These are phyloP conservation scores for Kwoniella bestiolae DNA, from an alignment of 768 basidiomycete genomes.

Conservation along the genomic window DNA sequence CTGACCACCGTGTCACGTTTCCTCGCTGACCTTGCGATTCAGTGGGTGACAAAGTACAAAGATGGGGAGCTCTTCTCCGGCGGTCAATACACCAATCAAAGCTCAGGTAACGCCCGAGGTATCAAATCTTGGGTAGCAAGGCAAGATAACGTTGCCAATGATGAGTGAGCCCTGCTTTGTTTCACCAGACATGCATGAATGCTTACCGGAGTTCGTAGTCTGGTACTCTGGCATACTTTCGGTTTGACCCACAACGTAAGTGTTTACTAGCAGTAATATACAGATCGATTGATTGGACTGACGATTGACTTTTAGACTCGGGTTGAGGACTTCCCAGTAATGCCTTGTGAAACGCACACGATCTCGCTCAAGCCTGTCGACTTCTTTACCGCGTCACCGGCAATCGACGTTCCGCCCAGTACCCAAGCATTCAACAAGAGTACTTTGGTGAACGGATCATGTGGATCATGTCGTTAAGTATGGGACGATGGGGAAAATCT, in stretches of 20 bases:
- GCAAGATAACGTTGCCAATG: conserved; percentile 39
- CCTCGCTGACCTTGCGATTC: no score
- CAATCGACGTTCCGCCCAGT: conserved; percentile 42
- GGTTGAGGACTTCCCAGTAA: conserved; percentile 49
- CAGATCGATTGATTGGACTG: background rate
- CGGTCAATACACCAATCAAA: conserved; percentile 46
- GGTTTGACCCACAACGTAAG: conserved; percentile 46
- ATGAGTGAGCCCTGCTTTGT: conserved; percentile 4
- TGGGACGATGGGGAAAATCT: no score
- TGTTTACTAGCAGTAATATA: background rate
- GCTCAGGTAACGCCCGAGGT: conserved; percentile 38
- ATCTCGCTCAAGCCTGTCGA: conserved; percentile 46
- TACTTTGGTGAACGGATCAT: conserved; percentile 1
- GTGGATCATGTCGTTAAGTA: background rate
- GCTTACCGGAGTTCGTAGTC: background rate
- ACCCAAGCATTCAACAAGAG: conserved; percentile 39
- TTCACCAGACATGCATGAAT: background rate
- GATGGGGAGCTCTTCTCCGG: conserved; percentile 48
- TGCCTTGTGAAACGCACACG: conserved; percentile 27
- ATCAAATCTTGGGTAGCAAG: conserved; percentile 42
- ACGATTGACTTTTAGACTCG: conserved; percentile 13
- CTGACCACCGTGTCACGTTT: background rate
- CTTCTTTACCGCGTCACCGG: conserved; percentile 41
- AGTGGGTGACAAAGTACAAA: conserved; percentile 38
- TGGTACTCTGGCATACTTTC: conserved; percentile 52